Conservation (phyloP, 2,329 filamentous ascomycete genomes). For the Penicillium janthinellum region DNA sequence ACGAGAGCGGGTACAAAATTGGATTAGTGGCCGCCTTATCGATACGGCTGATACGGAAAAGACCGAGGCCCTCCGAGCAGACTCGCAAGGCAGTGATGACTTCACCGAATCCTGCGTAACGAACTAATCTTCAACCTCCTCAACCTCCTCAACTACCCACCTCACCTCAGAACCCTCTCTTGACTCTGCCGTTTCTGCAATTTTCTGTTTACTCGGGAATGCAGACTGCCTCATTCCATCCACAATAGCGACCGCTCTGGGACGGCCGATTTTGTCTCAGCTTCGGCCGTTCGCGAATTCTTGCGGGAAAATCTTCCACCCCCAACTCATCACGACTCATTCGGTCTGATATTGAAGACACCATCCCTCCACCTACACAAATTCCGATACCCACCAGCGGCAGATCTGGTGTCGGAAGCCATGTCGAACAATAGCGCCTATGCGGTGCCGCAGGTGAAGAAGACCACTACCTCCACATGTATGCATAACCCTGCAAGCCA, state of each 20-base stretch:
- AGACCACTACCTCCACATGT: slow-evolving; percentile 34
- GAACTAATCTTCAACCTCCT: background rate
- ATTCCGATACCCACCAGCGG: background rate
- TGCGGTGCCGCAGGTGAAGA: slow-evolving; percentile 34
- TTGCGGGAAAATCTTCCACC: slow-evolving; percentile 8
- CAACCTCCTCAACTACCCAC: background rate
- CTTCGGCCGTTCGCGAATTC: slow-evolving; percentile 12
- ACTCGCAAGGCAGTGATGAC: slow-evolving; percentile 12
- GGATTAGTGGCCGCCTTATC: background rate
- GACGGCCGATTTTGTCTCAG: slow-evolving; percentile 1
- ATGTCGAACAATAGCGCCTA: slow-evolving; percentile 38
- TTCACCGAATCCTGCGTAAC: slow-evolving; percentile 11
- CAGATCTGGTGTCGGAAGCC: slow-evolving; percentile 7
- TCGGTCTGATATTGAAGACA: slow-evolving; percentile 15
- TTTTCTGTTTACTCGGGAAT: background rate
- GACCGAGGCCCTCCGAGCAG: slow-evolving; percentile 3
- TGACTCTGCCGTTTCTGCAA: background rate
- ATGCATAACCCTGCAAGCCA: slow-evolving; percentile 12
- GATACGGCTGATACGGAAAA: background rate
- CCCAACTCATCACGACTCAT: background rate
- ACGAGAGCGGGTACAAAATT: no score
- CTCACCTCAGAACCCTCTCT: background rate
- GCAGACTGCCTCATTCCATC: background rate
- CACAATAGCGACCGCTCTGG: slow-evolving; percentile 1
- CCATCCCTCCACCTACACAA: background rate